Conservation (phyloP, 2,329 filamentous ascomycete species). For the Alternaria infectoria region DNA sequence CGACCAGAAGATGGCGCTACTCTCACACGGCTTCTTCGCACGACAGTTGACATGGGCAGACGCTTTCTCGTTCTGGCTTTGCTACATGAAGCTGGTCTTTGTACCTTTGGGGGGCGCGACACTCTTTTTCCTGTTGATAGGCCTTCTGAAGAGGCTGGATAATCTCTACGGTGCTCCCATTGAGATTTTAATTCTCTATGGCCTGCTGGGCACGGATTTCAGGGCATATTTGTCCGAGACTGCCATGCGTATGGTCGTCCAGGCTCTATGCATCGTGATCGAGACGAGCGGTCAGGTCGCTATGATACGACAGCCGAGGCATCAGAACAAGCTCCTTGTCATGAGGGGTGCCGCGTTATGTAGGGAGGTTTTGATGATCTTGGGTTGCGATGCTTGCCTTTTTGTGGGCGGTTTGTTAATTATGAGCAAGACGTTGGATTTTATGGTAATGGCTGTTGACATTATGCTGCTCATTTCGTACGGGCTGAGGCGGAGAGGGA, state of each 20-base stretch:
- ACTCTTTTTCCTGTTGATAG: not conserved
- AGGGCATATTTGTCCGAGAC: not conserved
- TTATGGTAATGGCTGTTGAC: not conserved
- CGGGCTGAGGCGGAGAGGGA: not conserved
- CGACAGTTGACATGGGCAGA: not conserved
- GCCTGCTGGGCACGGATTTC: not conserved
- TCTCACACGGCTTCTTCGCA: not conserved
- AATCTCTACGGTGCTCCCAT: not conserved
- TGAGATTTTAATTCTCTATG: not conserved
- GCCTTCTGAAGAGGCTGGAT: not conserved
- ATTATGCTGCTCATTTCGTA: not conserved
- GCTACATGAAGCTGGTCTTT: not conserved
- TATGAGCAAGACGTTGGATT: not conserved
- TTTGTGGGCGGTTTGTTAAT: fast-evolving
- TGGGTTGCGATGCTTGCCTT: not conserved
- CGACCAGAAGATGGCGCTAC: not conserved
- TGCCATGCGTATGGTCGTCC: not conserved
- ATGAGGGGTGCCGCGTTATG: not conserved
- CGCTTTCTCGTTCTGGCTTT: not conserved
- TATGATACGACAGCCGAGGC: not conserved
- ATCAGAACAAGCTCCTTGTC: not conserved
- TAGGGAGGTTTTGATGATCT: not conserved
- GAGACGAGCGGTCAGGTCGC: not conserved
- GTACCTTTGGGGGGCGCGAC: not conserved
- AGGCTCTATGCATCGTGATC: not conserved